Percentiles rank a stretch among this genome's conserved stretches.
phyloP scores from a whole-genome alignment of 2,329 filamentous ascomycete genomes.

The Ophiosphaerella herpotricha region DNA sequence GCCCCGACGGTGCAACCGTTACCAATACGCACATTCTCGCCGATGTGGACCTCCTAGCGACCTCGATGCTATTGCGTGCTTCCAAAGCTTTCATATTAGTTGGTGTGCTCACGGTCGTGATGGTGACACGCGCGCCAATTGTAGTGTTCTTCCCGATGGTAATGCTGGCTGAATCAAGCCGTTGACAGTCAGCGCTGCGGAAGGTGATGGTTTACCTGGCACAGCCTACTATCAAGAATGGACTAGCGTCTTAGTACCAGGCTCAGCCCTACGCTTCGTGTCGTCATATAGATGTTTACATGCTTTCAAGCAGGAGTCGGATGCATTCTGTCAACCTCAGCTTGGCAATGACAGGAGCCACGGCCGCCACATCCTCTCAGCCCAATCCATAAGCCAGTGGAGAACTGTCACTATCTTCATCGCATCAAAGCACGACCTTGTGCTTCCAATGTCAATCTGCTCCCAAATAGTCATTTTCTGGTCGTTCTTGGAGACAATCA shows the following conservation, averaged over 20 bases:
- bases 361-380: conserved; percentile 31
- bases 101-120: conserved; percentile 77
- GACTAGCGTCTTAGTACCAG: too few species aligned
- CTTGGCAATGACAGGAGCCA: conserved; percentile 22
- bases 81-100: conserved; percentile 74
- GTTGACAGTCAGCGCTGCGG: too few species aligned
- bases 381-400: conserved; percentile 31
- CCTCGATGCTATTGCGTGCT: conserved; percentile 72
- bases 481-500: conserved; percentile 25
- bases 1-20: conserved; percentile 64
- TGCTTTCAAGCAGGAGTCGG: too few species aligned
- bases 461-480: conserved; percentile 23
- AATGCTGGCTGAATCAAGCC: conserved; percentile 53
- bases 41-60: conserved; percentile 77
- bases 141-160: conserved; percentile 76
- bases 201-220: too few species aligned
- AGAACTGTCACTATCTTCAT: conserved; percentile 28
- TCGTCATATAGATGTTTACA: too few species aligned
- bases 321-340: too few species aligned
- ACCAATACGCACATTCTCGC: conserved; percentile 71
- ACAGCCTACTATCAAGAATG: too few species aligned
- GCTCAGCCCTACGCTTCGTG: too few species aligned
- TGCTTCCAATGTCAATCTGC: conserved; percentile 27
- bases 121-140: conserved; percentile 79
- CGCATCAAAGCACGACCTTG: conserved; percentile 27